Evolutionary conservation across 164 flowering plant species (phyloP).

Genomic region (Echeveria elegans): DNA sequence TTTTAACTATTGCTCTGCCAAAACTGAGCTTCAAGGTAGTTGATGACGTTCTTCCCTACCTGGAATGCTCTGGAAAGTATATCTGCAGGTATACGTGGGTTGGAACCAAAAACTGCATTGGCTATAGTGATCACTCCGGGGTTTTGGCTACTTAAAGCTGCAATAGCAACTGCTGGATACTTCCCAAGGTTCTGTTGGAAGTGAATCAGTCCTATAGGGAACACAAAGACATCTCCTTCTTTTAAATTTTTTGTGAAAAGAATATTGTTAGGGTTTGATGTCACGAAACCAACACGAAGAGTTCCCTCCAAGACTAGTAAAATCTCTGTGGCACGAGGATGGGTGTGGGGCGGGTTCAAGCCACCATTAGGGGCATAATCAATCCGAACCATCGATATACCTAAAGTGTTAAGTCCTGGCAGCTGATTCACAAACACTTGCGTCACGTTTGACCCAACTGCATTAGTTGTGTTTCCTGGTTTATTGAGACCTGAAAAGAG

Average conservation of each 20-base stretch:
- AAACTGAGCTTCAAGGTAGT: neutral
- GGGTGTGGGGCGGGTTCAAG: conserved; percentile 9
- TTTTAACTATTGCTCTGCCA: conserved; percentile 7
- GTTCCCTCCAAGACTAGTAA: conserved; percentile 10
- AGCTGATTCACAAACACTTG: neutral
- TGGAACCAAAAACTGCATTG: conserved; percentile 10
- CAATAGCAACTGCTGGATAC: conserved; percentile 8
- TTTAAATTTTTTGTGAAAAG: conserved; percentile 8
- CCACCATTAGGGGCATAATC: conserved; percentile 9
- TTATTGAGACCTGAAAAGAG: neutral
- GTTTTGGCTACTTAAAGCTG: conserved; percentile 8
- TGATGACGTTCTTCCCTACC: conserved; percentile 4
- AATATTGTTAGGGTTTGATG: conserved; percentile 7
- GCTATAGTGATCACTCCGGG: conserved; percentile 6
- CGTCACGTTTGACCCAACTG: conserved; percentile 7
- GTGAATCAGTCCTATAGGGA: conserved; percentile 6
- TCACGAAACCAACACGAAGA: conserved; percentile 4
- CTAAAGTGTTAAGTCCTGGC: conserved; percentile 8
- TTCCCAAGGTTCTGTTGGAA: conserved; percentile 9
- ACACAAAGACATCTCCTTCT: conserved; percentile 9
- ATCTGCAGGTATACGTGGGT: conserved; percentile 6
- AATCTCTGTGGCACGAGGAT: conserved; percentile 4
- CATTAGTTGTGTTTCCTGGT: neutral
- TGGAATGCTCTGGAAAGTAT: conserved; percentile 8
- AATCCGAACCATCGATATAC: conserved; percentile 10